phyloP scores from a whole-genome alignment of 148 eudicot species.

The Rhododendron vialii region DNA sequence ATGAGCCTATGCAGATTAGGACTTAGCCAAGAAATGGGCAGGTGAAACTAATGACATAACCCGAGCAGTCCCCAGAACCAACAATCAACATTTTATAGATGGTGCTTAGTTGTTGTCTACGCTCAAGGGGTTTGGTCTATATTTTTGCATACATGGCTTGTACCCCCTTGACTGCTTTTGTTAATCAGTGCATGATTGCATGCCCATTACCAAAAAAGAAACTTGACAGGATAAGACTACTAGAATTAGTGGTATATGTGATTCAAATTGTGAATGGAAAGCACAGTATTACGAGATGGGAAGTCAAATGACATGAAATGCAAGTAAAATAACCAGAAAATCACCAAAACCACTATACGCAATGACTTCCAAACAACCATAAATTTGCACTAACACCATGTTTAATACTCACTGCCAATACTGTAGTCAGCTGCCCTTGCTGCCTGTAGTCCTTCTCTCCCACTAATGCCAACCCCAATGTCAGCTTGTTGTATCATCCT shows the following conservation, averaged over 20 bases:
- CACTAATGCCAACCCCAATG: constrained; percentile 99
- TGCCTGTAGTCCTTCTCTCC: constrained; percentile 97
- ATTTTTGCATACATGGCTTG: neutral
- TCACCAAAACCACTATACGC: neutral
- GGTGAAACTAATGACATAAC: neutral
- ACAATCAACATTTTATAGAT: neutral
- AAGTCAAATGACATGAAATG: neutral
- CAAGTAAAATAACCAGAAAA: constrained; percentile 3
- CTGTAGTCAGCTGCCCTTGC: constrained; percentile 99
- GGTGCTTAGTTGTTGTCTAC: neutral
- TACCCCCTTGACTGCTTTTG: neutral
- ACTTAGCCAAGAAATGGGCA: neutral
- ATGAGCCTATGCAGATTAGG: neutral
- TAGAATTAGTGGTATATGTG: neutral
- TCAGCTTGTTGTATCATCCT: constrained; percentile 99
- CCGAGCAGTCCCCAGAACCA: neutral
- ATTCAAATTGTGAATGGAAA: neutral
- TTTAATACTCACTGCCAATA: constrained; percentile 72
- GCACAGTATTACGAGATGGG: neutral
- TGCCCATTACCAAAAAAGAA: neutral
- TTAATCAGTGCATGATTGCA: neutral
- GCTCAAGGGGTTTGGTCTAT: neutral
- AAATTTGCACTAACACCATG: neutral
- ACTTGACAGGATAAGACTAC: neutral
- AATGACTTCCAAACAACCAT: neutral